phyloP scores from a whole-genome alignment of 2,329 filamentous ascomycete species.

The Cytospora mali region DNA sequence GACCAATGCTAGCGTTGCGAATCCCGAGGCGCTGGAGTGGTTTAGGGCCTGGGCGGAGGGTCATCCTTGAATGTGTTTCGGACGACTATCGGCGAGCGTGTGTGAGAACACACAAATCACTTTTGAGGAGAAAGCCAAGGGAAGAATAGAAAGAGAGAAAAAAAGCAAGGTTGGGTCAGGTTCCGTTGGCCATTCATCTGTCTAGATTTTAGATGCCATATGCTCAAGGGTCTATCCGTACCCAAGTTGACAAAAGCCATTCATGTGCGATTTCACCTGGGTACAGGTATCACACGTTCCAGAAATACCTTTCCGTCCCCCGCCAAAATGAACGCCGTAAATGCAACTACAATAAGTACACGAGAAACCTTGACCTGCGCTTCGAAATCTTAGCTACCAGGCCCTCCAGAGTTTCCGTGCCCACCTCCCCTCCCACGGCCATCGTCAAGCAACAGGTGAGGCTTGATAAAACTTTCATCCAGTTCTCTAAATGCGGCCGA shows the following conservation, averaged over 20 bases:
- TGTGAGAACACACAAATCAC: background rate
- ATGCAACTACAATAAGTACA: slow-evolving; percentile 17
- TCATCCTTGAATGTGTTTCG: slow-evolving; percentile 39
- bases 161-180: background rate
- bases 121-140: background rate
- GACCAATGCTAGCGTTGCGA: slow-evolving; percentile 91
- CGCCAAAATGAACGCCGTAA: slow-evolving; percentile 17
- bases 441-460: slow-evolving; percentile 81
- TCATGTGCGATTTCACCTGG: slow-evolving; percentile 1
- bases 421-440: slow-evolving; percentile 39
- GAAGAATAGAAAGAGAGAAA: slow-evolving; percentile 11
- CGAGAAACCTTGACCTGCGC: background rate
- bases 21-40: slow-evolving; percentile 85
- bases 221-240: slow-evolving; percentile 6
- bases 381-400: background rate
- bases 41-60: slow-evolving; percentile 75
- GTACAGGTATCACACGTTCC: background rate
- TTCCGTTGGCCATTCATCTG: slow-evolving; percentile 10
- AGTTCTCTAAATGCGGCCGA: slow-evolving; percentile 87
- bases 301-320: background rate
- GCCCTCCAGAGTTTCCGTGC: slow-evolving; percentile 33
- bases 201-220: slow-evolving; percentile 20
- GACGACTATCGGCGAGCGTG: background rate
- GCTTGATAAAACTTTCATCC: slow-evolving; percentile 96
- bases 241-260: slow-evolving; percentile 16